Percentiles rank a stretch among this genome's conserved stretches.
Evolutionary conservation across 768 basidiomycete species (phyloP).

Genomic region (Phylloporus arenicola): DNA sequence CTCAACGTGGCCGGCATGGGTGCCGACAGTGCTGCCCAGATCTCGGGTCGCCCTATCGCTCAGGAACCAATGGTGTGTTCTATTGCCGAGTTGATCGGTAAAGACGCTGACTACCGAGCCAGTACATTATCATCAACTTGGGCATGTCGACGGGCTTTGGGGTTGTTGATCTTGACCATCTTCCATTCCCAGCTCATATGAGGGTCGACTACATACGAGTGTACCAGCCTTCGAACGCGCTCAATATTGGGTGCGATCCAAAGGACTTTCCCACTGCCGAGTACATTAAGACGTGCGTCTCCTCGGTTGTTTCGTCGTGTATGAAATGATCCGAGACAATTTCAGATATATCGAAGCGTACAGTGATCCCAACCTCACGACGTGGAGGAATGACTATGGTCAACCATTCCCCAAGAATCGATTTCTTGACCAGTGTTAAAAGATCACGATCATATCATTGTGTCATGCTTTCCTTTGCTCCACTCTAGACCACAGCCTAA

Average conservation of each 20-base stretch:
- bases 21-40: conserved; percentile 52
- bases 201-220: conserved; percentile 58
- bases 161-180: conserved; percentile 45
- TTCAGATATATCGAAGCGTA: conserved; percentile 63
- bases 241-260: conserved; percentile 73
- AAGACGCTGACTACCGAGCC: not conserved
- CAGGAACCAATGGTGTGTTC: conserved; percentile 78
- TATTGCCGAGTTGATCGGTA: not conserved
- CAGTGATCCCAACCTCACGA: conserved; percentile 49
- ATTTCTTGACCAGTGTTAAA: conserved; percentile 39
- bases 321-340: not conserved
- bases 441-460: not conserved
- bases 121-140: conserved; percentile 54
- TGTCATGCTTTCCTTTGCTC: not conserved
- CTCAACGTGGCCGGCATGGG: conserved; percentile 63
- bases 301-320: not conserved
- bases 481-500: not conserved
- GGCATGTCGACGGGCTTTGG: conserved; percentile 62
- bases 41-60: conserved; percentile 63
- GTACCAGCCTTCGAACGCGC: conserved; percentile 58
- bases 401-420: conserved; percentile 49
- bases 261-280: conserved; percentile 58
- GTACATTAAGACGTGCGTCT: conserved; percentile 59
- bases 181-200: conserved; percentile 48
- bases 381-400: conserved; percentile 39